Evolutionary conservation across 805 yeast genomes (phyloP).

Genomic region (Ogataea methylovora): DNA sequence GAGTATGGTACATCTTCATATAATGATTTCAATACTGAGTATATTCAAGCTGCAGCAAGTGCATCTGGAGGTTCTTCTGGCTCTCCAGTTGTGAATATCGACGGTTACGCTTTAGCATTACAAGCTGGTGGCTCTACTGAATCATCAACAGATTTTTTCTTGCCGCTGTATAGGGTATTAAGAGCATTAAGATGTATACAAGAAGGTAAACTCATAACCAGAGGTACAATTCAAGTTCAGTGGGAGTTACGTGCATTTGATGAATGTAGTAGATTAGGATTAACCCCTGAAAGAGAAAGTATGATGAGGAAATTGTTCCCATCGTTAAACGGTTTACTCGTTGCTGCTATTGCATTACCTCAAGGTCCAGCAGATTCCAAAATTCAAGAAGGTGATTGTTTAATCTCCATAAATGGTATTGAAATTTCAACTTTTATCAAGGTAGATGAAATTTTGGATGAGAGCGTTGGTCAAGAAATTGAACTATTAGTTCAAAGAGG

Average conservation of each 20-base stretch:
- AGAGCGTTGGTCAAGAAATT: constrained; percentile 51
- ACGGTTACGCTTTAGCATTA: constrained; percentile 82
- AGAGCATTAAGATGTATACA: constrained; percentile 79
- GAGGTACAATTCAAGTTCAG: constrained; percentile 90
- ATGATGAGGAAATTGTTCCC: constrained; percentile 65
- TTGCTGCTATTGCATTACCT: constrained; percentile 75
- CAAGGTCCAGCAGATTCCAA: constrained; percentile 74
- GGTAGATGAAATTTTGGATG: constrained; percentile 80
- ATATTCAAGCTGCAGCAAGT: constrained; percentile 92
- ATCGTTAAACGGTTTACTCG: constrained; percentile 68
- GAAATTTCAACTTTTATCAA: constrained; percentile 62
- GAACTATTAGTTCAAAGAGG: constrained; percentile 64
- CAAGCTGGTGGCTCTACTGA: constrained; percentile 93
- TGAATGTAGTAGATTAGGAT: constrained; percentile 82
- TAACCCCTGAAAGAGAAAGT: constrained; percentile 66
- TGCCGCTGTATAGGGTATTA: constrained; percentile 76
- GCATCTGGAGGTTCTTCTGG: constrained; percentile 97
- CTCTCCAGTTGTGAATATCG: constrained; percentile 88
- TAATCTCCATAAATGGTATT: constrained; percentile 63
- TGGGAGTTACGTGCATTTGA: constrained; percentile 86
- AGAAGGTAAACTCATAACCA: constrained; percentile 44
- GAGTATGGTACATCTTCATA: constrained; percentile 84
- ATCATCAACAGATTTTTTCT: constrained; percentile 87
- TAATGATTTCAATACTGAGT: constrained; percentile 90
- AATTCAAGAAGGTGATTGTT: constrained; percentile 79